Evolutionary conservation across 23 red algal species (phyloP), one percentile per base, ranked within the genome.

Genomic region (Gracilariopsis chorda): DNA sequence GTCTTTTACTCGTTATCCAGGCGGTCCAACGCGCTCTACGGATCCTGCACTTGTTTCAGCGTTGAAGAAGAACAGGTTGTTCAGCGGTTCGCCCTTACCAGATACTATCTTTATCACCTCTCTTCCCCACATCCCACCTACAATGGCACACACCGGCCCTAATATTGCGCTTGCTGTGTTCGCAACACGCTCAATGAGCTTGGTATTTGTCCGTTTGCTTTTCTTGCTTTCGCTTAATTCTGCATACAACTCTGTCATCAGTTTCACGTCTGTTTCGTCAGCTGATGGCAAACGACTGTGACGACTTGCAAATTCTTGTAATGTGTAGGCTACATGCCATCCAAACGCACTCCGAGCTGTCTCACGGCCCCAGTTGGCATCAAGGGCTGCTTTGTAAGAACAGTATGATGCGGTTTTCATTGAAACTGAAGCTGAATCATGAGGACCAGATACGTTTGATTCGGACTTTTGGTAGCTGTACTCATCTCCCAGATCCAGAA

Each of bases 71-170:
- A 84, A 84, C 36, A 95, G 87, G 80, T 90, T 90, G 44, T 83
- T 82, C 12, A 95, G 45, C 21, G 93, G 93, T 37, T 89, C 77
- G 6, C 78, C 93, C 41, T 55, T 71, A 20, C 85, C 84, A 44
- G 84, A 82, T 33, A 88, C 80, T 7, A 77, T 28, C 81, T 95
- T 95, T 63, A 95, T 81, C 10, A 84, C 67, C 65, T 95, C 93
- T 21, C 93, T 47, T 57, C 84, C 93, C 86, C 87, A 95, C 60
- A 90, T 85, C 12, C 93, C 93, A 0, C 93, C 93, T 19, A 95
- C 60, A 63, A 88, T 83, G 25, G 85, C 86, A 21, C 85, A 45
- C 33, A 95, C 93, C 13, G 85, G 64, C 20, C 84, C 84, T 1
- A 95, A 32, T 2, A 63, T n/a, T 20, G 48, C 73, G 14, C 24